Percentiles rank a stretch among this genome's conserved stretches.
phyloP scores from a whole-genome alignment of 768 basidiomycete species.

The Trichaptum fuscoviolaceum region DNA sequence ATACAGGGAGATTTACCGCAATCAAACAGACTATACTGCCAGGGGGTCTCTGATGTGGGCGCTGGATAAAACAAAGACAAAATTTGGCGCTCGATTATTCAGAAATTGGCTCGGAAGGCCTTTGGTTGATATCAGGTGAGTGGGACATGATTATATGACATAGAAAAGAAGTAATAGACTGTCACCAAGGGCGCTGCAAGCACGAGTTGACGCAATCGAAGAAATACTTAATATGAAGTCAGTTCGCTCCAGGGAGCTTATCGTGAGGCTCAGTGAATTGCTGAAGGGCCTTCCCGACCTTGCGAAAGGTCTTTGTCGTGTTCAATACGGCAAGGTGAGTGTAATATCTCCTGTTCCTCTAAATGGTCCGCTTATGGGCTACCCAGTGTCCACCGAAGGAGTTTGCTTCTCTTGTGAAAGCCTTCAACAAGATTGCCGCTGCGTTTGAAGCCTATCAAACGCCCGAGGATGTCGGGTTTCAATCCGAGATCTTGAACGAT shows the following conservation, averaged over 20 bases:
- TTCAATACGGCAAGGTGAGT: slow-evolving; percentile 85
- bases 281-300: slow-evolving; percentile 82
- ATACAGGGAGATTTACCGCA: slow-evolving; percentile 79
- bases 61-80: slow-evolving; percentile 81
- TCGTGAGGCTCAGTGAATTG: slow-evolving; percentile 64
- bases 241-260: slow-evolving; percentile 30
- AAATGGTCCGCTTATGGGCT: background rate
- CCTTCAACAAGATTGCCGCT: slow-evolving; percentile 64
- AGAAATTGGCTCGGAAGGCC: slow-evolving; percentile 86
- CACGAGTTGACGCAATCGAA: slow-evolving; percentile 77
- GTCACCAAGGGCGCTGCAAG: slow-evolving; percentile 54
- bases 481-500: slow-evolving; percentile 61
- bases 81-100: slow-evolving; percentile 81
- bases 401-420: slow-evolving; percentile 65
- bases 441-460: slow-evolving; percentile 49
- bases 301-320: slow-evolving; percentile 76
- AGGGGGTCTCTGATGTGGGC: slow-evolving; percentile 81
- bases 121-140: slow-evolving; percentile 64
- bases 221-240: slow-evolving; percentile 48
- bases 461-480: slow-evolving; percentile 49
- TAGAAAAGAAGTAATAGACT: background rate
- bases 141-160: slow-evolving; percentile 6
- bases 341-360: slow-evolving; percentile 4
- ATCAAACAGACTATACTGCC: slow-evolving; percentile 73
- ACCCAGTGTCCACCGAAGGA: slow-evolving; percentile 78